Percentiles rank a stretch among this genome's conserved stretches.
Conservation (phyloP, 2,329 filamentous ascomycete species). For the Thyridium curvatum region DNA sequence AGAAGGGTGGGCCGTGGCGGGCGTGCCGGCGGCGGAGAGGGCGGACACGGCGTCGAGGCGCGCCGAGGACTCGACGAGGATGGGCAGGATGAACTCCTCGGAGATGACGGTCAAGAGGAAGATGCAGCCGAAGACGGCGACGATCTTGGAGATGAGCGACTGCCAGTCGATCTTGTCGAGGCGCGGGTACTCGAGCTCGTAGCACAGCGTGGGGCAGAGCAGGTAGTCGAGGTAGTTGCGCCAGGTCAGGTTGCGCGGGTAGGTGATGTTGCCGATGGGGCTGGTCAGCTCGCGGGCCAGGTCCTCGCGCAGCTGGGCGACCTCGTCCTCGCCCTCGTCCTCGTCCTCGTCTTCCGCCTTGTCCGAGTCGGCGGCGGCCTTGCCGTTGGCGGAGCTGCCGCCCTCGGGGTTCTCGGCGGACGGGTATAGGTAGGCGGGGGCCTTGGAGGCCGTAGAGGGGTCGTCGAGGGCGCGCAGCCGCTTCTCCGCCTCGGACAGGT, state of each 20-base stretch:
- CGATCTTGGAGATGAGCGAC: slow-evolving; percentile 75
- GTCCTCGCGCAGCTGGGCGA: slow-evolving; percentile 72
- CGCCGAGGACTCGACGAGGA: slow-evolving; percentile 64
- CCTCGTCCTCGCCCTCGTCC: slow-evolving; percentile 33
- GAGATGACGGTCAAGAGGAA: slow-evolving; percentile 87
- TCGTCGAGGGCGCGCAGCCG: slow-evolving; percentile 74
- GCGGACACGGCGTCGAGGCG: slow-evolving; percentile 41
- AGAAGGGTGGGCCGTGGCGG: slow-evolving; percentile 28
- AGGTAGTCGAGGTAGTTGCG: slow-evolving; percentile 81
- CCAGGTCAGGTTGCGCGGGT: slow-evolving; percentile 80
- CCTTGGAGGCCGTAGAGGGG: slow-evolving; percentile 62
- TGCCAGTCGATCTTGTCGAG: slow-evolving; percentile 69
- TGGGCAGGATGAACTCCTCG: slow-evolving; percentile 92
- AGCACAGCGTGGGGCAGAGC: slow-evolving; percentile 91
- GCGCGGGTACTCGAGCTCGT: slow-evolving; percentile 93
- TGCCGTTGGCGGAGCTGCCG: slow-evolving; percentile 24
- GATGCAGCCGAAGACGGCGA: slow-evolving; percentile 92
- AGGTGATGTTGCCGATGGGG: slow-evolving; percentile 82
- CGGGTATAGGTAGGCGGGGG: slow-evolving; percentile 71
- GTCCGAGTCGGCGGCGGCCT: slow-evolving; percentile 8
- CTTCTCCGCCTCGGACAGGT: slow-evolving; percentile 80
- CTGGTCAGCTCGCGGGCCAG: slow-evolving; percentile 88
- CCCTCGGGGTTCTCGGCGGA: slow-evolving; percentile 48
- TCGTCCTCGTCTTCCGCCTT: not conserved
- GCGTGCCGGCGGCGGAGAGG: slow-evolving; percentile 18